Base-by-base conservation (phyloP, 2,329 filamentous ascomycete species). In the Aphanocladium album region DNA sequence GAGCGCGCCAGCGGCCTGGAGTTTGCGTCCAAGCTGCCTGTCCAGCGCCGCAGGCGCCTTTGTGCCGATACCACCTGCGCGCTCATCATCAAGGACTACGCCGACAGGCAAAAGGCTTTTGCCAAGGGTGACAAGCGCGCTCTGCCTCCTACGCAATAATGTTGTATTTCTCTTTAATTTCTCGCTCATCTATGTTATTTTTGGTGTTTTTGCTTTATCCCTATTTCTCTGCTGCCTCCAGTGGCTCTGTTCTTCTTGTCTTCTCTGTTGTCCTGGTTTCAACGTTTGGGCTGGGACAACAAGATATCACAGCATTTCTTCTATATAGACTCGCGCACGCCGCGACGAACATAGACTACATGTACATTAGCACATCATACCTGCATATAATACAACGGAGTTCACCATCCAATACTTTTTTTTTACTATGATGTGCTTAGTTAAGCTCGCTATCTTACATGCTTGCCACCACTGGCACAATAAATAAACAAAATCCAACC, bases 1-100 rank as follows among this genome's bases (percentile, higher is more conserved):
- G 95, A 99, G 83, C 83, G 92, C 64, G 93, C 95, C 2, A 93
- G 89, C 66, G 95, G 95, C 5, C 78, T 99, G 68, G 92, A 97
- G 72, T 99, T 99, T 76, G 91, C 91, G 30, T 81, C 82, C 21
- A 89, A 93, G 77, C 76, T 99, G 71, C 89, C 92, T 6, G 73
- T 81, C 2, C 80, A 86, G 69, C 83, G 93, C 67, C 83, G 90
- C 70, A 92, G 86, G 77, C 83, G 88, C 63, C 79, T 99, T 57
- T 99, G 95, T 74, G 81, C 90, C 65, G 93, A 99, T 71, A 83
- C 92, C n/a, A 84, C 81, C 64, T 99, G 95, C 75, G 84, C 89
- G 6, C 78, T 98, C 61, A 79, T 95, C 57, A 88, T 98, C 62
- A 88, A 87, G 73, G 91, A 99, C 67, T 99, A 83, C 69, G 79